phyloP scores from a whole-genome alignment of 768 basidiomycete species.

The Suillus clintonianus region DNA sequence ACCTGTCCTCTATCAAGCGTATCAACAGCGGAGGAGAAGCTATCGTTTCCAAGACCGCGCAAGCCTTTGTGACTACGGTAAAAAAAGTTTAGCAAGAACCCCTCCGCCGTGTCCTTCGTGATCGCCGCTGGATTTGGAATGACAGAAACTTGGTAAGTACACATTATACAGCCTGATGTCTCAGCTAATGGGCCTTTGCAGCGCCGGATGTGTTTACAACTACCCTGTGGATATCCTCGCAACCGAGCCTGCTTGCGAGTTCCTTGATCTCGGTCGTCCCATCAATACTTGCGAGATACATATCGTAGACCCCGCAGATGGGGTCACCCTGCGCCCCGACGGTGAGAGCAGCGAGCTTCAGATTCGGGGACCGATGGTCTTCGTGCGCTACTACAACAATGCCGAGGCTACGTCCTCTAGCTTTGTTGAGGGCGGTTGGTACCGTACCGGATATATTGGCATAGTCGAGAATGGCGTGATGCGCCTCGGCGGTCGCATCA shows the following conservation, averaged over 20 bases:
- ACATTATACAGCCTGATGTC: neutral
- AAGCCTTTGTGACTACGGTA: constrained; percentile 36
- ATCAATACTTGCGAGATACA: constrained; percentile 36
- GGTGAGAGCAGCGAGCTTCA: constrained; percentile 40
- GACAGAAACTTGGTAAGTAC: constrained; percentile 42
- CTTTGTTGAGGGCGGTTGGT: constrained; percentile 54
- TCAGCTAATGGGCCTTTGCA: neutral
- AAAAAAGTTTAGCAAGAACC: constrained; percentile 24
- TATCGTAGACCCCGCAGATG: constrained; percentile 30
- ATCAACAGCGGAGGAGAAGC: constrained; percentile 47
- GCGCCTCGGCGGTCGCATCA: constrained; percentile 38
- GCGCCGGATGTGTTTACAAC: constrained; percentile 41
- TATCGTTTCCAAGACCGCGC: constrained; percentile 38
- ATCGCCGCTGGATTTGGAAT: constrained; percentile 39
- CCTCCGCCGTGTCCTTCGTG: constrained; percentile 9
- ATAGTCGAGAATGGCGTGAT: constrained; percentile 35
- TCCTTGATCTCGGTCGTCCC: constrained; percentile 37
- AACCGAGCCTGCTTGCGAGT: constrained; percentile 27
- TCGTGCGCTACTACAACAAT: constrained; percentile 52
- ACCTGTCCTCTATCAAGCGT: constrained; percentile 35
- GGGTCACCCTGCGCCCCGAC: constrained; percentile 24
- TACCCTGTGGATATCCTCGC: constrained; percentile 28
- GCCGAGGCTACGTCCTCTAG: constrained; percentile 45
- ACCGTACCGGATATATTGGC: constrained; percentile 59
- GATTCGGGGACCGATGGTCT: constrained; percentile 40